Percentiles rank a stretch among this genome's conserved stretches.
These are phyloP conservation scores for Panellus pusillus DNA, from an alignment of 768 basidiomycete genomes.

Conservation along the genomic window DNA sequence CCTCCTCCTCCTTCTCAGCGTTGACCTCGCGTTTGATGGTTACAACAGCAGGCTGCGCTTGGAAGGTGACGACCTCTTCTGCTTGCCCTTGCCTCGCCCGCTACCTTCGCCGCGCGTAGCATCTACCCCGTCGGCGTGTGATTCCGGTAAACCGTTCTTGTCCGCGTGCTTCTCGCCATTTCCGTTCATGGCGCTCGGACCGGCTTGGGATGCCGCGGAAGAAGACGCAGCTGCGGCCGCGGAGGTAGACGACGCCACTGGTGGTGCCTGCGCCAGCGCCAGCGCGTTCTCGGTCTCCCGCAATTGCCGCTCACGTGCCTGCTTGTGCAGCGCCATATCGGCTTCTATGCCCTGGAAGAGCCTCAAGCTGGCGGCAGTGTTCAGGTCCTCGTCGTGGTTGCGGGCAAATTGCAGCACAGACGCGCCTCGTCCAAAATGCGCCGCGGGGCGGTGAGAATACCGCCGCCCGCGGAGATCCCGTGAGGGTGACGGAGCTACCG, in stretches of 20 bases:
- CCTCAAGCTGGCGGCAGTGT: constrained; percentile 46
- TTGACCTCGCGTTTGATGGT: constrained; percentile 43
- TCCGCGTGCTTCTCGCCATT: neutral
- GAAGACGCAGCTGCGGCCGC: neutral
- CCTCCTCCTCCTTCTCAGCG: constrained; percentile 32
- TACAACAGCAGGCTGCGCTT: constrained; percentile 58
- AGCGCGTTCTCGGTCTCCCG: constrained; percentile 24
- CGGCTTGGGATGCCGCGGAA: constrained; percentile 4
- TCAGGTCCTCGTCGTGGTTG: constrained; percentile 39
- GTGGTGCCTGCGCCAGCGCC: constrained; percentile 19
- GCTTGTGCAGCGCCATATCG: constrained; percentile 36
- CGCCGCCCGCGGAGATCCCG: constrained; percentile 13
- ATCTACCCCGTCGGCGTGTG: constrained; percentile 20
- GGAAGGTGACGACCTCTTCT: constrained; percentile 67
- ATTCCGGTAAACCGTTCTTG: constrained; percentile 1
- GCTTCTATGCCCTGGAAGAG: constrained; percentile 46
- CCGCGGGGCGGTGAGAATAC: constrained; percentile 22
- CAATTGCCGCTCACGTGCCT: constrained; percentile 26
- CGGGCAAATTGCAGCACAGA: constrained; percentile 44
- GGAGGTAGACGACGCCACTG: constrained; percentile 1
- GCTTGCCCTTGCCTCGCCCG: constrained; percentile 52
- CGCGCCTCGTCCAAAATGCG: constrained; percentile 23
- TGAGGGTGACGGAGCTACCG: constrained; percentile 34
- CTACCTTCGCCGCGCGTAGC: neutral
- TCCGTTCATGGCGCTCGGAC: constrained; percentile 19